Conservation (phyloP, 2,329 filamentous ascomycete species). For the Colletotrichum chlorophyti region DNA sequence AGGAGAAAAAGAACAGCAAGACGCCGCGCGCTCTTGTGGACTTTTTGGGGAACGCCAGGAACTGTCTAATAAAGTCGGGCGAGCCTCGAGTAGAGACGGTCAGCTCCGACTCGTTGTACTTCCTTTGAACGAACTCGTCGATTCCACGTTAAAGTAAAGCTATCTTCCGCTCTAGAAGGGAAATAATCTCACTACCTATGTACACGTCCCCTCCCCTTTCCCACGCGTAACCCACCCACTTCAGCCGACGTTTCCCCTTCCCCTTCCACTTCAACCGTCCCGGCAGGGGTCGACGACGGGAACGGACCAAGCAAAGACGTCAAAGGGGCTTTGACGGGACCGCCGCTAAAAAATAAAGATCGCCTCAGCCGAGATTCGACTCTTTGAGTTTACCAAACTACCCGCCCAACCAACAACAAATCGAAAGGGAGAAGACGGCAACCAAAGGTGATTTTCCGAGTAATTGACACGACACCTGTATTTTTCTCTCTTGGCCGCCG, state of each 20-base stretch:
- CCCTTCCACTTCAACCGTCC: neutral
- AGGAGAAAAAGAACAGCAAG: neutral
- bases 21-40: neutral
- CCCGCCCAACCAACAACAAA: neutral
- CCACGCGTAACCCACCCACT: neutral
- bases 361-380: slow-evolving; percentile 25
- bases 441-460: too few relatives aligned
- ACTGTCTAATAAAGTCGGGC: too few relatives aligned
- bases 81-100: too few relatives aligned
- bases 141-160: too few relatives aligned
- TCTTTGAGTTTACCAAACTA: neutral
- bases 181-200: too few relatives aligned
- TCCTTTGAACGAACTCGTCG: too few relatives aligned
- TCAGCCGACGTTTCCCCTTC: neutral
- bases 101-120: too few relatives aligned
- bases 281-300: slow-evolving; percentile 1
- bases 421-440: too few relatives aligned
- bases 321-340: slow-evolving; percentile 1
- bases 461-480: too few relatives aligned
- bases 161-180: too few relatives aligned
- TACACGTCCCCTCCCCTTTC: neutral
- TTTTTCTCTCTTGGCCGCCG: neutral
- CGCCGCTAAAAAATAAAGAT: slow-evolving; percentile 22
- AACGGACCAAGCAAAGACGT: slow-evolving; percentile 13
- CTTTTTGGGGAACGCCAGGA: neutral